Conservation (phyloP, 2,329 filamentous ascomycete genomes). For the Endoconidiophora polonica region DNA sequence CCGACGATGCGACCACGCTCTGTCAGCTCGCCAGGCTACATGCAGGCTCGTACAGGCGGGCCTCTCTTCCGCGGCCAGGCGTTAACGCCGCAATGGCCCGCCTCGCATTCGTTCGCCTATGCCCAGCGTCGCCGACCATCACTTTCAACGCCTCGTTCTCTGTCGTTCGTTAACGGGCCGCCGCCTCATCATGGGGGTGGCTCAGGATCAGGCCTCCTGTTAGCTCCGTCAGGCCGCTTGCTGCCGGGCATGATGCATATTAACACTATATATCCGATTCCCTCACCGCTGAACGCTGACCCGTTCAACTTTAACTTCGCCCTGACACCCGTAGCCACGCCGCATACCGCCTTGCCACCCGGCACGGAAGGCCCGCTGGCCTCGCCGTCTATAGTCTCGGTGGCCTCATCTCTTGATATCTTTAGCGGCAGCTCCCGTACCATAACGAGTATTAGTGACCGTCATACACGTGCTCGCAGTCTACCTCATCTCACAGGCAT, state of each 20-base stretch:
- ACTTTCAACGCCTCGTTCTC: slow-evolving; percentile 8
- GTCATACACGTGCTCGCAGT: slow-evolving; percentile 4
- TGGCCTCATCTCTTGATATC: not conserved
- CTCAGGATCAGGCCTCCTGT: not conserved
- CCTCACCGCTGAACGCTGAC: not conserved
- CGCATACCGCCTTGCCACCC: too few relatives aligned
- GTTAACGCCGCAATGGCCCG: not conserved
- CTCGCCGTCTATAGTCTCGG: too few relatives aligned
- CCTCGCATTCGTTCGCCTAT: slow-evolving; percentile 11
- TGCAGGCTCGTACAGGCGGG: not conserved
- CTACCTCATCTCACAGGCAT: slow-evolving; percentile 8
- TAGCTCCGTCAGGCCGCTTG: not conserved
- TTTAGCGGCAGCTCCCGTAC: not conserved
- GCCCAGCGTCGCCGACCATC: slow-evolving; percentile 8
- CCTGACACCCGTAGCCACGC: too few relatives aligned
- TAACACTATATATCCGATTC: too few relatives aligned
- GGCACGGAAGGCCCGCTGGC: too few relatives aligned
- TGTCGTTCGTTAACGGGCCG: slow-evolving; percentile 11
- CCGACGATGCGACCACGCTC: not conserved
- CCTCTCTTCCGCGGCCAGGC: slow-evolving; percentile 1
- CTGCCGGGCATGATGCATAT: too few relatives aligned
- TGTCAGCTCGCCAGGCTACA: not conserved
- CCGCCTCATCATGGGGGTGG: slow-evolving; percentile 1
- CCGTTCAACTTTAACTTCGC: slow-evolving; percentile 6
- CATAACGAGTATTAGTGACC: not conserved